Percentiles rank a stretch among this genome's conserved stretches.
Conservation (phyloP, 2,329 filamentous ascomycete genomes). For the Penicillium frequentans region DNA sequence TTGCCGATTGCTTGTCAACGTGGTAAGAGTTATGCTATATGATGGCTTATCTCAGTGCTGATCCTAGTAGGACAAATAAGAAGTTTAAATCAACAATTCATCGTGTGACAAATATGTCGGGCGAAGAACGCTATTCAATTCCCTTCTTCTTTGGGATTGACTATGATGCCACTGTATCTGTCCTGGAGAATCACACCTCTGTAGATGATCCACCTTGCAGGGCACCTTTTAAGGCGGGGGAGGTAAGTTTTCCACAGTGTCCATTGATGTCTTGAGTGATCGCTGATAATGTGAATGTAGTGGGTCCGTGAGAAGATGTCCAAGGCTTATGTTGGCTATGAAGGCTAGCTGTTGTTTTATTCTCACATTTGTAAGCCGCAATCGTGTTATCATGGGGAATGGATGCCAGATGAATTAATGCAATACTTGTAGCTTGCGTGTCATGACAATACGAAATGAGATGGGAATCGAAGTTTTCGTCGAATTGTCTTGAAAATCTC, state of each 20-base stretch:
- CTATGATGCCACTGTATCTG: conserved; percentile 36
- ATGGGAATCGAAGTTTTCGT: conserved; percentile 11
- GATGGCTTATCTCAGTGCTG: not conserved
- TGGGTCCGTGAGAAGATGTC: conserved; percentile 19
- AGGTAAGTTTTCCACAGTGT: conserved; percentile 11
- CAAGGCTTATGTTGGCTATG: conserved; percentile 15
- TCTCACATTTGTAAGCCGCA: not conserved
- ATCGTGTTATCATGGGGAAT: not conserved
- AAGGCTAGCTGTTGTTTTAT: not conserved
- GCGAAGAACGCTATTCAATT: conserved; percentile 40
- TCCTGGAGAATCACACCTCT: conserved; percentile 18
- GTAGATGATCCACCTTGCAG: conserved; percentile 9
- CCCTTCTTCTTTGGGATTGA: conserved; percentile 46
- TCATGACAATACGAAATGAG: not conserved
- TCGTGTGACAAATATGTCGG: conserved; percentile 41
- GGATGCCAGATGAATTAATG: not conserved
- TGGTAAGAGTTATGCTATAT: conserved; percentile 14
- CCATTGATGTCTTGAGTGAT: not conserved
- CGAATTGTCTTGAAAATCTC: conserved; percentile 18
- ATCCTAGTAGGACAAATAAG: conserved; percentile 36
- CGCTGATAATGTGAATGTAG: conserved; percentile 1
- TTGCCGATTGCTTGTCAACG: conserved; percentile 32
- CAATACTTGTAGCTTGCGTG: not conserved
- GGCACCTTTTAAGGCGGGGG: conserved; percentile 22
- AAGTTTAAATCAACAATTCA: conserved; percentile 42